Base-by-base conservation (phyloP, 2,329 filamentous ascomycete genomes). In the Lecanosticta acicola region DNA sequence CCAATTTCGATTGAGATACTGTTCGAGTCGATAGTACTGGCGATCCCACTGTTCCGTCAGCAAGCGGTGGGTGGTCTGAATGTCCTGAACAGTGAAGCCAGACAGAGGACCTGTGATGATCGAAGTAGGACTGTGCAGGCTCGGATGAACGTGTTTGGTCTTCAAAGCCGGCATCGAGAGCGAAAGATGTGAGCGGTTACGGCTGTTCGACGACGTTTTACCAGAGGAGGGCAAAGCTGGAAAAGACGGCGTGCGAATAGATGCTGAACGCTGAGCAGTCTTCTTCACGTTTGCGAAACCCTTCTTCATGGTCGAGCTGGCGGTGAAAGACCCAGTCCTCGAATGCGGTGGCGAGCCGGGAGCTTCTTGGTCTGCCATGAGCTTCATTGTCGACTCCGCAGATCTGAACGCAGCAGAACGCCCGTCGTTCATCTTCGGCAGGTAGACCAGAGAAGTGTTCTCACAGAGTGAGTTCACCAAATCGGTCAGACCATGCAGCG, bases 401-500 rank as follows among this genome's bases (percentile, higher is more conserved):
- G 63, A 37, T 49, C 80, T 79, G 48, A 86, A 73, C 2, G 82
- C 78, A 54, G 76, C 72, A 18, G 73, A 70, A 38, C 82, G 74
- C 50, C 84, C 81, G 51, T 77, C 72, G 29, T 76, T 71, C 78
- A 86, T 83, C 8, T 67, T 69, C 4, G 83, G 81, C 26, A 87
- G 71, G 54, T 76, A 76, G 11, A 84, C 61, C 1, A 87, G 63
- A 0, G 76, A 78, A 2, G 73, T 76, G 57, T 87, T 87, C 34
- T 74, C 76, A 48, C 82, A 75, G n/a, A 87, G 66, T 14, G 81
- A 76, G 57, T 86, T 83, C 40, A 87, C 79, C 4, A 85, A 68
- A 41, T 82, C 80, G 0, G 81, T 85, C 53, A 85, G 82, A 1
- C 80, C 82, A 53, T 83, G 79, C n/a, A 85, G 70, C 37, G 81